Percentiles rank a stretch among this genome's conserved stretches.
phyloP scores from a whole-genome alignment of 805 yeast species.

The Schizosaccharomyces cryophilus region DNA sequence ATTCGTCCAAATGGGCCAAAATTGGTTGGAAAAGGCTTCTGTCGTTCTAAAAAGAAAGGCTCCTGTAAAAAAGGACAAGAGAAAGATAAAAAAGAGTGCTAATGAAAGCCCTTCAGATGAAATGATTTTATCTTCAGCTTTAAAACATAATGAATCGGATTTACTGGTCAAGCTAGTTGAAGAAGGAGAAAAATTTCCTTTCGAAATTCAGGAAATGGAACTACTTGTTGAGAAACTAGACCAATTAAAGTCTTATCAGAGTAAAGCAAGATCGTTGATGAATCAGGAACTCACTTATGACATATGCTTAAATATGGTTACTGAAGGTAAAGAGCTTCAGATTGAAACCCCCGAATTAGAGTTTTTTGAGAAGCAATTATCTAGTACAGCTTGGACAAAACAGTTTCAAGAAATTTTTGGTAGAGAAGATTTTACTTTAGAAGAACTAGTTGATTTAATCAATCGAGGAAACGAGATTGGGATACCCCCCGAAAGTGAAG shows the following conservation, averaged over 20 bases:
- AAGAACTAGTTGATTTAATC: neutral
- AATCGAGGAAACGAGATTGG: neutral
- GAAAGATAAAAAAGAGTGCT: neutral
- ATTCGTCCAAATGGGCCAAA: conserved; percentile 23
- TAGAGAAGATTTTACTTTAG: neutral
- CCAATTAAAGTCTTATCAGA: conserved; percentile 29
- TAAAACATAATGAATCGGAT: neutral
- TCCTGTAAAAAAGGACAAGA: conserved; percentile 19
- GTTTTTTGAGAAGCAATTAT: neutral
- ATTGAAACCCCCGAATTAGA: neutral
- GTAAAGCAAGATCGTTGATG: conserved; percentile 3
- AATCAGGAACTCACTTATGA: neutral
- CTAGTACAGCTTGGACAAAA: neutral
- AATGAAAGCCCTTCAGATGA: neutral
- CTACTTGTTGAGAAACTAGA: conserved; percentile 28
- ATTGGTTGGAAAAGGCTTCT: conserved; percentile 33
- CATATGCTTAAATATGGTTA: neutral
- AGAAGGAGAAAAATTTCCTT: conserved; percentile 15
- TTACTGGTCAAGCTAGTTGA: neutral
- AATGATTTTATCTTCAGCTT: neutral
- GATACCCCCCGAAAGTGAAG: neutral
- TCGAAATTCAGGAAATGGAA: conserved; percentile 33
- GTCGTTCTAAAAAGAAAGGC: conserved; percentile 26
- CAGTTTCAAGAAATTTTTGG: neutral
- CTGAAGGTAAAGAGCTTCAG: neutral